Conservation (phyloP, 768 basidiomycete genomes). For the Leccinum barrowsii region DNA sequence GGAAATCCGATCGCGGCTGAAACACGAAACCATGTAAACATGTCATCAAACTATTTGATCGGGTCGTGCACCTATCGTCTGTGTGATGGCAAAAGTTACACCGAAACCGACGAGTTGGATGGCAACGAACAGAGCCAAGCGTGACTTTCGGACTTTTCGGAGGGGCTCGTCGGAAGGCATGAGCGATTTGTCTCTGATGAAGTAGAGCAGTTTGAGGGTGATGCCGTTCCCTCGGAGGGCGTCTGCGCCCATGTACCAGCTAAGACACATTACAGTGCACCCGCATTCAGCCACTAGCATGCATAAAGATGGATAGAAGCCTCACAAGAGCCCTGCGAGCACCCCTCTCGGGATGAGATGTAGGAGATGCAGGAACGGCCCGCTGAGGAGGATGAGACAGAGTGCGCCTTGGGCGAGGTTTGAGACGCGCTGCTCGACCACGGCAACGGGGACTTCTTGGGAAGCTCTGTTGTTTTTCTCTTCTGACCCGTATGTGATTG, state of each 20-base stretch:
- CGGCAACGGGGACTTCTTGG: constrained; percentile 59
- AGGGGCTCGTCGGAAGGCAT: constrained; percentile 70
- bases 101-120: constrained; percentile 81
- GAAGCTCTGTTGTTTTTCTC: constrained; percentile 21
- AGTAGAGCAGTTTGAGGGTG: constrained; percentile 73
- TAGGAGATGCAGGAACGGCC: constrained; percentile 79
- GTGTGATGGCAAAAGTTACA: constrained; percentile 59
- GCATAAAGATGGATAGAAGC: constrained; percentile 12
- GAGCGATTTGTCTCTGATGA: constrained; percentile 66
- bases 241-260: constrained; percentile 91
- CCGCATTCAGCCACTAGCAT: background rate
- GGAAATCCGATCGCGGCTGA: constrained; percentile 89
- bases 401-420: constrained; percentile 82
- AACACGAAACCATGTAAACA: constrained; percentile 33
- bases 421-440: constrained; percentile 92
- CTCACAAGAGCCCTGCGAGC: constrained; percentile 81
- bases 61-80: constrained; percentile 68
- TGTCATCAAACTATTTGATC: background rate
- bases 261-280: constrained; percentile 20
- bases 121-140: constrained; percentile 66
- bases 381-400: constrained; percentile 74
- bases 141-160: constrained; percentile 65
- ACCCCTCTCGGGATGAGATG: constrained; percentile 79
- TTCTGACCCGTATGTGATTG: constrained; percentile 7
- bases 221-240: constrained; percentile 81